phyloP scores from a whole-genome alignment of 192 early-diverging fungal species.

The Thamnidium elegans region DNA sequence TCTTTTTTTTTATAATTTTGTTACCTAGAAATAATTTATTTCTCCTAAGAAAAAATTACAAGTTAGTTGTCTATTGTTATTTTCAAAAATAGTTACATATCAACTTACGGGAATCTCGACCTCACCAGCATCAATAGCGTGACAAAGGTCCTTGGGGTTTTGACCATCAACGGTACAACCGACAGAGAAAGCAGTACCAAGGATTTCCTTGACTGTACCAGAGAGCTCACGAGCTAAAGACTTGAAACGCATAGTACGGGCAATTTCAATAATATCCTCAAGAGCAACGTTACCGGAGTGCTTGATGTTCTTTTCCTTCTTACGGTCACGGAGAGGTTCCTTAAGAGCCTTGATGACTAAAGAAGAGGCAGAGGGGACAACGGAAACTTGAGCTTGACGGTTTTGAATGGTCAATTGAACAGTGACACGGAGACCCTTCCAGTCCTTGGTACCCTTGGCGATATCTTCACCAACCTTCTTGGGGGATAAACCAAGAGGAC shows the following conservation, averaged over 20 bases:
- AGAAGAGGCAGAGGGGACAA: slow-evolving; percentile 92
- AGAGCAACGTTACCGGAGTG: slow-evolving; percentile 93
- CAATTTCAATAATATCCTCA: slow-evolving; percentile 90
- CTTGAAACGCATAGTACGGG: slow-evolving; percentile 91
- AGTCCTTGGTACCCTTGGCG: slow-evolving; percentile 97
- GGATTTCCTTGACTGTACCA: slow-evolving; percentile 94
- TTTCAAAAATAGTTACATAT: not conserved
- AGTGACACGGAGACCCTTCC: slow-evolving; percentile 97
- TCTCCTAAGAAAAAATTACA: slow-evolving; percentile 3
- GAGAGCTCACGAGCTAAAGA: slow-evolving; percentile 87
- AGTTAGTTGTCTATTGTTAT: not conserved
- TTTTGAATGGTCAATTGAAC: slow-evolving; percentile 98
- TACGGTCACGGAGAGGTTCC: slow-evolving; percentile 92
- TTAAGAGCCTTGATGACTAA: slow-evolving; percentile 95
- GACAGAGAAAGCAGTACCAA: slow-evolving; percentile 88
- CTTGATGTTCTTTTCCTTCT: slow-evolving; percentile 99
- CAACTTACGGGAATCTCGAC: slow-evolving; percentile 57
- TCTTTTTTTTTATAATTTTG: not conserved
- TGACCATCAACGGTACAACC: slow-evolving; percentile 98
- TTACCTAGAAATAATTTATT: slow-evolving; percentile 1
- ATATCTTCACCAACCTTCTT: slow-evolving; percentile 99
- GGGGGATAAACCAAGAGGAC: slow-evolving; percentile 98
- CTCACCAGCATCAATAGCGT: slow-evolving; percentile 82
- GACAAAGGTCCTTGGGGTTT: slow-evolving; percentile 79
- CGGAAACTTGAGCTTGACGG: slow-evolving; percentile 95